Evolutionary conservation across 2,329 filamentous ascomycete genomes (phyloP).

Genomic region (Hyphodiscus sp.): DNA sequence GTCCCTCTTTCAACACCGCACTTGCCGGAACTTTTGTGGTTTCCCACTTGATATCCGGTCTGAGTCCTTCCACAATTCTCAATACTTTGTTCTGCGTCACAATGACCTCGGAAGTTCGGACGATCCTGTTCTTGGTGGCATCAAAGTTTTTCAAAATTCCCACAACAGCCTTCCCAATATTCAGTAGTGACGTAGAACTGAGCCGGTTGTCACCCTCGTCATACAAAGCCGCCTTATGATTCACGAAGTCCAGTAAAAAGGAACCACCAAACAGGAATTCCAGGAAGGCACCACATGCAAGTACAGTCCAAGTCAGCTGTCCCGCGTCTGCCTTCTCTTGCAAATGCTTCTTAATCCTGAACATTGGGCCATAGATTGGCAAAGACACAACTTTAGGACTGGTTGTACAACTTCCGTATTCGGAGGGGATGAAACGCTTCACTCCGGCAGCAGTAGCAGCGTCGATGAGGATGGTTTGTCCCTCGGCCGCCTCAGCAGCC

Average conservation of each 20-base stretch:
- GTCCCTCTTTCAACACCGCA: conserved; percentile 10
- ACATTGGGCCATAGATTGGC: conserved; percentile 12
- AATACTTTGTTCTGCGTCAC: conserved; percentile 17
- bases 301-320: conserved; percentile 45
- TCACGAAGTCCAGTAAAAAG: conserved; percentile 39
- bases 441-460: conserved; percentile 54
- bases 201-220: conserved; percentile 41
- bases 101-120: conserved; percentile 13
- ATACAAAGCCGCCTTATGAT: conserved; percentile 34
- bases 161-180: conserved; percentile 30
- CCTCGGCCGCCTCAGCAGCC: conserved; percentile 1
- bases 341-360: conserved; percentile 15
- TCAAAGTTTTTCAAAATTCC: conserved; percentile 31
- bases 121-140: conserved; percentile 17
- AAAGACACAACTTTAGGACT: conserved; percentile 10
- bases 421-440: conserved; percentile 52
- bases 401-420: conserved; percentile 38
- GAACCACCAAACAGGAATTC: conserved; percentile 43
- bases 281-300: conserved; percentile 50
- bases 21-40: conserved; percentile 11
- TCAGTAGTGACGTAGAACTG: conserved; percentile 22
- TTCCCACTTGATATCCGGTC: conserved; percentile 21
- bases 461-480: conserved; percentile 41
- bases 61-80: conserved; percentile 8
- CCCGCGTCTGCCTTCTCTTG: conserved; percentile 17